phyloP scores from a whole-genome alignment of 139 green algal species.

The Chlorella sp. region DNA sequence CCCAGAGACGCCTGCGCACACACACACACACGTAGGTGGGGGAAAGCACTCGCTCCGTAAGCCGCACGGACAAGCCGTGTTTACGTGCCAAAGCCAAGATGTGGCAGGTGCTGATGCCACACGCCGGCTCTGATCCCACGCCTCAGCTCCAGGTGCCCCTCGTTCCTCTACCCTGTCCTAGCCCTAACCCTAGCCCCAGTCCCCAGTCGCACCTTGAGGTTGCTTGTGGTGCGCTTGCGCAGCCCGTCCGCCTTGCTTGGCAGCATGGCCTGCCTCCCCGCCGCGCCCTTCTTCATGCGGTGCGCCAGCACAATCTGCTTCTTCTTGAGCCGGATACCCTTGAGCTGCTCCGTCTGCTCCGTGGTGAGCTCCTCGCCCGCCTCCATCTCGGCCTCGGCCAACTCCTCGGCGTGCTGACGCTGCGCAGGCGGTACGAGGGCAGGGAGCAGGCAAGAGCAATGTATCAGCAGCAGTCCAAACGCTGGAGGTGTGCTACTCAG shows the following conservation, averaged over 20 bases:
- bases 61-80: not conserved
- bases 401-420: slow-evolving; percentile 24
- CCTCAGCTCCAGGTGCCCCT: not conserved
- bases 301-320: slow-evolving; percentile 60
- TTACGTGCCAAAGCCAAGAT: not conserved
- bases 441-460: too few relatives aligned
- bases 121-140: not conserved
- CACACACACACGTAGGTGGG: not conserved
- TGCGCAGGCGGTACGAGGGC: not conserved
- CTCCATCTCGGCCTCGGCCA: slow-evolving; percentile 33
- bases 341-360: slow-evolving; percentile 66
- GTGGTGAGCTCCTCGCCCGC: slow-evolving; percentile 57
- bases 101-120: not conserved
- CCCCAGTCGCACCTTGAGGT: slow-evolving; percentile 28
- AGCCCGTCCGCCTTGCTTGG: slow-evolving; percentile 42
- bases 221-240: slow-evolving; percentile 14
- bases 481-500: too few relatives aligned
- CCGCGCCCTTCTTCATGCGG: slow-evolving; percentile 61
- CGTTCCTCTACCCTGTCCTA: not conserved
- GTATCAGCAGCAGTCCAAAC: too few relatives aligned
- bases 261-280: slow-evolving; percentile 67
- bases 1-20: slow-evolving; percentile 42
- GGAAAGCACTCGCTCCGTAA: not conserved
- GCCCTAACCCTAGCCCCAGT: not conserved
- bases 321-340: slow-evolving; percentile 71